Conservation (phyloP, 495 filamentous ascomycete genomes). For the Paragyromitra xinjiangensis region DNA sequence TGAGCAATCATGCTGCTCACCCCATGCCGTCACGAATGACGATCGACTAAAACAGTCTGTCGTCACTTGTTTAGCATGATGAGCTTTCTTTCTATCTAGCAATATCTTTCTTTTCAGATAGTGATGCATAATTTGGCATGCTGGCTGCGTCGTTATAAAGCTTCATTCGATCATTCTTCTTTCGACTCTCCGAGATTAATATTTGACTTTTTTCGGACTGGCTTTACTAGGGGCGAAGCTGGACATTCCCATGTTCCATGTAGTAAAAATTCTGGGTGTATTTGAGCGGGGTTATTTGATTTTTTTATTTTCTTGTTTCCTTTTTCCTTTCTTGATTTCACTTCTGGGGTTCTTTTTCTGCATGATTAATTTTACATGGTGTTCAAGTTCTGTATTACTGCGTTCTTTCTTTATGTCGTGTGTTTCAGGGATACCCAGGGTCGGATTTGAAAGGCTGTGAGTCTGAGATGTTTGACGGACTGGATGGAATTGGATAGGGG, state of each 20-base stretch:
- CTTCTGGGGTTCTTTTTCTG: constrained; percentile 47
- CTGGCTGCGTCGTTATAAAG: constrained; percentile 27
- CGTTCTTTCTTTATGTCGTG: constrained; percentile 32
- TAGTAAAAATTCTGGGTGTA: constrained; percentile 52
- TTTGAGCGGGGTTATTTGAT: constrained; percentile 50
- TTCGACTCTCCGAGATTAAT: constrained; percentile 22
- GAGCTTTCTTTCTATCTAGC: constrained; percentile 37
- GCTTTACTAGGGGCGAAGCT: constrained; percentile 39
- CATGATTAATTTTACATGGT: constrained; percentile 55
- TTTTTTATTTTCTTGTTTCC: constrained; percentile 20
- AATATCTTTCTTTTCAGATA: constrained; percentile 39
- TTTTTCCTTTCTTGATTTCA: constrained; percentile 32
- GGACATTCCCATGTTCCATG: constrained; percentile 45
- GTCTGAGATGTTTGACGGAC: constrained; percentile 37
- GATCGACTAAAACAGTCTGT: constrained; percentile 71
- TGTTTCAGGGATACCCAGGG: constrained; percentile 41
- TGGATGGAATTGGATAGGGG: constrained; percentile 31
- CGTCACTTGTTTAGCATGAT: constrained; percentile 23
- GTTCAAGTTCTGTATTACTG: constrained; percentile 48
- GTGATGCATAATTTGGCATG: constrained; percentile 43
- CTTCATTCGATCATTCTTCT: constrained; percentile 26
- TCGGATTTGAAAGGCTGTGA: constrained; percentile 40
- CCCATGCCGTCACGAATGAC: constrained; percentile 80
- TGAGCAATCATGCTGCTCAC: constrained; percentile 69
- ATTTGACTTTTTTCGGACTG: constrained; percentile 15